A percentile compares a stretch with the other conserved stretches of the same genome.
Evolutionary conservation across 2,329 filamentous ascomycete species (phyloP).

Genomic region (Clonostachys solani): DNA sequence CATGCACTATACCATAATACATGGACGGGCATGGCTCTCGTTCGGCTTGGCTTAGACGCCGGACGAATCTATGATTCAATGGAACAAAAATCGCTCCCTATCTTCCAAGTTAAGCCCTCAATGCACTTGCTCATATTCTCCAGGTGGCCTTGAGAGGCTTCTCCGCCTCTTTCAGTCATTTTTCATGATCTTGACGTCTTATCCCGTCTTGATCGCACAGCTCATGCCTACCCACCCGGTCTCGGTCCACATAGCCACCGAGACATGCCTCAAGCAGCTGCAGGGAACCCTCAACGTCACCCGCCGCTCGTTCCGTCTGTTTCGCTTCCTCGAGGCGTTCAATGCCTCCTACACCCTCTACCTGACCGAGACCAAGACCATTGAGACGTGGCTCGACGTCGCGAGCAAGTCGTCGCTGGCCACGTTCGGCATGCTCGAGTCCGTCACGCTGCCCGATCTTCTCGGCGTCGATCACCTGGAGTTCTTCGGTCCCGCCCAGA

Average conservation of each 20-base stretch:
- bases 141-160: constrained; percentile 57
- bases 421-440: constrained; percentile 65
- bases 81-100: background rate
- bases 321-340: constrained; percentile 63
- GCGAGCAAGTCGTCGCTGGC: constrained; percentile 56
- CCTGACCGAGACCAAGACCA: constrained; percentile 11
- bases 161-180: constrained; percentile 53
- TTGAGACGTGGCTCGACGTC: constrained; percentile 46
- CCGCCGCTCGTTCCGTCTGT: constrained; percentile 63
- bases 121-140: constrained; percentile 5
- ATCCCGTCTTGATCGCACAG: constrained; percentile 31
- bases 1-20: background rate
- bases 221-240: constrained; percentile 16
- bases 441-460: constrained; percentile 54
- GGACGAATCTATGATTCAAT: too few species aligned
- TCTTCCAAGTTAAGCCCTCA: background rate
- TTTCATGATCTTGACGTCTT: constrained; percentile 41
- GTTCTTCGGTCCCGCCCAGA: constrained; percentile 46
- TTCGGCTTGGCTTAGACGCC: too few species aligned
- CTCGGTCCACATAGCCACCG: constrained; percentile 16
- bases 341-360: constrained; percentile 40
- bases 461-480: constrained; percentile 36
- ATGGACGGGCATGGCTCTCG: background rate
- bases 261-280: constrained; percentile 25
- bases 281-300: constrained; percentile 37